Evolutionary conservation across 352 stramenopile species (phyloP), one percentile per base, ranked within the genome.

Genomic region (Aphanomyces euteiches): DNA sequence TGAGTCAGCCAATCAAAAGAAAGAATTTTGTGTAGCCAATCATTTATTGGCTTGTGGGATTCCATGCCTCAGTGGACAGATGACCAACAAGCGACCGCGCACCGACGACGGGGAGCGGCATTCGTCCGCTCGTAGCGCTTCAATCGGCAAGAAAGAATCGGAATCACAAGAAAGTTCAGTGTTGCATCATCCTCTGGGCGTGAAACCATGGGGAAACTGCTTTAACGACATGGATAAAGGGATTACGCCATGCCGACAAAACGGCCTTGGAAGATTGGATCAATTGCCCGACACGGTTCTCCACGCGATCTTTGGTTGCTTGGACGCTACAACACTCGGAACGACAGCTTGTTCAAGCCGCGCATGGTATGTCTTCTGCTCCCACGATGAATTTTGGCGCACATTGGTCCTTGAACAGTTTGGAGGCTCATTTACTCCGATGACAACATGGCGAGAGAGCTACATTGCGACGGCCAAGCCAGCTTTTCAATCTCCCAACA

Each of bases 181-280:
- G 50, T 53, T 66, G 28, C 34, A 47, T 19, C 89, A 96, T 67
- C 88, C 89, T 28, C 88, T 86, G 56, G 88, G 88, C 54, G 79
- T 96, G 43, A 90, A 95, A 57, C 88, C 88, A 1, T 78, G 90
- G 66, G 89, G 89, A 63, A 95, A 96, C 53, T 88, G 77, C 74
- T 91, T 83, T 43, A 84, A 84, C 48, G 86, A 93, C 66, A 72
- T 75, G 8, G 68, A 78, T 37, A 83, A 84, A 38, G 87, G 83
- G n/a, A 74, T 91, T 12, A 57, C 69, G 47, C 81, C 90, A 68
- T 90, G 84, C 59, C 87, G 89, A 10, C 72, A 67, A 0, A 70
- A 75, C 1, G 83, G 85, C 19, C 76, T 96, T 13, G 89, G 89
- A 0, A 60, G 47, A 3, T 75, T 95, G 0, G 73, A 76, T 12